Base-by-base conservation (phyloP, 106 monocot genomes). In the Acorus gramineus region DNA sequence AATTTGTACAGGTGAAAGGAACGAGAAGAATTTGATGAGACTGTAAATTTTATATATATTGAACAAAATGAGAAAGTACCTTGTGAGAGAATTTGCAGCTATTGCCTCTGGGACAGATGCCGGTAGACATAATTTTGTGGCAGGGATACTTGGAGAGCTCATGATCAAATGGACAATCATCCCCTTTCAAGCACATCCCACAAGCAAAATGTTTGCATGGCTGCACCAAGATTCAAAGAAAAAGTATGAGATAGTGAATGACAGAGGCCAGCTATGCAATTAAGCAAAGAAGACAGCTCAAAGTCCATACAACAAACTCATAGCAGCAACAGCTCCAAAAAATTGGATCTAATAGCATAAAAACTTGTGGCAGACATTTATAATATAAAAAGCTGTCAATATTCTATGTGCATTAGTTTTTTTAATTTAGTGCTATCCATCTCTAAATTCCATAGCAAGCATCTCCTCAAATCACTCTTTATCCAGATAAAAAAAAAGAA, bases 101-200 rank as follows among this genome's bases (percentile, higher is more conserved):
- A 48, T 88, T 83, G 64, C 89, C 93, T 79, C 93, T 73, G 47
- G 13, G 73, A 44, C 96, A 96, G 56, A 46, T 71, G 46, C 96
- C 96, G 52, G 75, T 76, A 45, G 82, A 71, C 47, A 55, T 57
- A 61, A 70, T 85, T 61, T 80, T 87, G 66, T 87, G 87, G 50
- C 96, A 96, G 2, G 85, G 81, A 59, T 96, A 96, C 73, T 96
- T 93, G 7, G 80, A 85, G 60, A 98, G 87, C 64, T 91, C 55
- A 51, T 98, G 96, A 81, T 98, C 91, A 70, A 74, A 98, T 44
- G 91, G 85, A 57, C 96, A 98, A 42, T 92, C 87, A 44, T 83
- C 79, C 2, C 96, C 96, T 77, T 90, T 98, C 79, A 98, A 81
- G 71, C 96, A 98, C 11, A 76, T 77, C 51, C 75, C 71, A 54